Evolutionary conservation across 208 protist species (phyloP).

Genomic region (Ichthyophonus hoferi): DNA sequence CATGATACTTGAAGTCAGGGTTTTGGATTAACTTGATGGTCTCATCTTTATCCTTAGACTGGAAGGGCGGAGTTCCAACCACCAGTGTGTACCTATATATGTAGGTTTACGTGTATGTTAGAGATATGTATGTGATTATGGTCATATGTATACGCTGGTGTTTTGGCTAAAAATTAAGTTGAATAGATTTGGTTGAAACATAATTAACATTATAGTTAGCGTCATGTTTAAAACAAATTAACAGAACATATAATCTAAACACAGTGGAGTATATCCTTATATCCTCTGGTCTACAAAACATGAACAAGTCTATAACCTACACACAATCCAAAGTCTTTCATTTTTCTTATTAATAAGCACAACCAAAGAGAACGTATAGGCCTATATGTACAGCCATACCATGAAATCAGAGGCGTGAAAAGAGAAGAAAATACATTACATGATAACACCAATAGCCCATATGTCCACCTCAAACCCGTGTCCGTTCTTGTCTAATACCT

Average conservation of each 20-base stretch:
- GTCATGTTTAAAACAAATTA: too few relatives aligned
- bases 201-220: too few relatives aligned
- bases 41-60: slow-evolving; percentile 86
- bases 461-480: slow-evolving; percentile 94
- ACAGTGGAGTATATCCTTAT: too few relatives aligned
- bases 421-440: slow-evolving; percentile 58
- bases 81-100: slow-evolving; percentile 78
- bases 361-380: too few relatives aligned
- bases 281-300: too few relatives aligned
- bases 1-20: slow-evolving; percentile 84
- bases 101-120: background rate
- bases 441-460: slow-evolving; percentile 93
- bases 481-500: slow-evolving; percentile 70
- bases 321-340: too few relatives aligned
- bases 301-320: too few relatives aligned
- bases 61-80: slow-evolving; percentile 93
- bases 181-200: too few relatives aligned
- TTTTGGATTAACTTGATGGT: slow-evolving; percentile 89
- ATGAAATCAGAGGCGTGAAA: background rate
- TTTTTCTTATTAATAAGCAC: too few relatives aligned
- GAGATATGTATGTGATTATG: slow-evolving; percentile 31
- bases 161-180: too few relatives aligned
- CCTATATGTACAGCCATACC: too few relatives aligned
- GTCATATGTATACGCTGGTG: background rate
- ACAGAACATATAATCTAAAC: too few relatives aligned